These are phyloP conservation scores for Metschnikowia cerradonensis DNA, from an alignment of 805 yeast genomes.

Conservation along the genomic window DNA sequence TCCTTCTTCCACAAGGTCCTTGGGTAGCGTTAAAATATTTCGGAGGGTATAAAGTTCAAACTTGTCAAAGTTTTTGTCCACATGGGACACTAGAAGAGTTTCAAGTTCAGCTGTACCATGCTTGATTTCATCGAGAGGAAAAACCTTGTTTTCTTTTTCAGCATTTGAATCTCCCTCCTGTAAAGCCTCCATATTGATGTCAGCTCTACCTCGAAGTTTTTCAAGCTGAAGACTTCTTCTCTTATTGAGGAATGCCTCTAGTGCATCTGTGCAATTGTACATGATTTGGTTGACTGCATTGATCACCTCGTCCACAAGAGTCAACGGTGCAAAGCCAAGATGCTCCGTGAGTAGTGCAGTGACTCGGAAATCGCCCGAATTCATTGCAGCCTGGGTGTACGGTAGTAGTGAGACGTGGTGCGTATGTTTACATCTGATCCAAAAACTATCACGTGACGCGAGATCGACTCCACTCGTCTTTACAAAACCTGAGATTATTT, in stretches of 20 bases:
- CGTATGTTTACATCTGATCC: neutral
- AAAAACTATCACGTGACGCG: neutral
- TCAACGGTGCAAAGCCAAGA: constrained; percentile 77
- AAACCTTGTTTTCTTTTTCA: constrained; percentile 8
- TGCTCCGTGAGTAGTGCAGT: constrained; percentile 70
- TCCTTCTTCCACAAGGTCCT: constrained; percentile 59
- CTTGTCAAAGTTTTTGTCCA: constrained; percentile 81
- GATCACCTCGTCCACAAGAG: constrained; percentile 80
- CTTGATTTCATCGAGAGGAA: constrained; percentile 51
- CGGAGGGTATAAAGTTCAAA: constrained; percentile 78
- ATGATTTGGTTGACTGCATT: constrained; percentile 81
- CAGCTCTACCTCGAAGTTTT: constrained; percentile 15
- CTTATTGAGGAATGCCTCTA: constrained; percentile 57
- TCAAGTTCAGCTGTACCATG: constrained; percentile 81
- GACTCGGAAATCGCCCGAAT: constrained; percentile 26
- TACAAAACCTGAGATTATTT: neutral
- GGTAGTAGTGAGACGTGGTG: neutral
- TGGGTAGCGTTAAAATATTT: constrained; percentile 70
- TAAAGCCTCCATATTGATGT: neutral
- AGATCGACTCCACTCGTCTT: neutral
- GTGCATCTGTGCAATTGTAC: constrained; percentile 75
- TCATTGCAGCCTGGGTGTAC: constrained; percentile 9
- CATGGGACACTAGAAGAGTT: constrained; percentile 65
- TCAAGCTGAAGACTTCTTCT: constrained; percentile 16
- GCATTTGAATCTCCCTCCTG: constrained; percentile 11